Percentiles rank a stretch among this genome's conserved stretches.
Conservation (phyloP, 1,284 basidiomycete genomes). For the Phlebopus sp. region DNA sequence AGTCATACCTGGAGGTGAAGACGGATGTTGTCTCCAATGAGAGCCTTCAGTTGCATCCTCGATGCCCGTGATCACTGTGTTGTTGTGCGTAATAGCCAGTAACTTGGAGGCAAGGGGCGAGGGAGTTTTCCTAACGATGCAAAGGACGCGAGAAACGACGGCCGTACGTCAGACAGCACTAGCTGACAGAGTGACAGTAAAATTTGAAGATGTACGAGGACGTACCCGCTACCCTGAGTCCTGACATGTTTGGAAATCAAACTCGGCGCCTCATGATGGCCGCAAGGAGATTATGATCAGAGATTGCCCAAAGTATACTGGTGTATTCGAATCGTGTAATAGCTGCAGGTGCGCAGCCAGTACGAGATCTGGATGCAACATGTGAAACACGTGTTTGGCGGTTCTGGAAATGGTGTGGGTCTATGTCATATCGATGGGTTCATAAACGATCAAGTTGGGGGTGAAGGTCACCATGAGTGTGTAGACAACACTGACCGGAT, state of each 20-base stretch:
- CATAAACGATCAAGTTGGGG: too few relatives aligned
- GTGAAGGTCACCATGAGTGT: too few relatives aligned
- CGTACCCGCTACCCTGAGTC: not conserved
- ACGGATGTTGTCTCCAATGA: conserved; percentile 11
- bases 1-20: conserved; percentile 13
- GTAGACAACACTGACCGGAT: too few relatives aligned
- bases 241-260: not conserved
- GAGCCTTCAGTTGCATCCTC: conserved; percentile 6
- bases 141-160: conserved; percentile 1
- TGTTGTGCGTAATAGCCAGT: not conserved
- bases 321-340: too few relatives aligned
- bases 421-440: too few relatives aligned
- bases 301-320: not conserved
- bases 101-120: not conserved
- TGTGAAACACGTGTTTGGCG: conserved; percentile 5
- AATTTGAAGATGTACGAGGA: conserved; percentile 3
- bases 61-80: not conserved
- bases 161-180: conserved; percentile 1
- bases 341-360: not conserved
- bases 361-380: conserved; percentile 1
- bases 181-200: not conserved
- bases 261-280: conserved; percentile 2
- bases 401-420: too few relatives aligned
- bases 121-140: not conserved
- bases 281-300: not conserved